Evolutionary conservation across 2,329 filamentous ascomycete genomes (phyloP), one percentile per base, ranked within the genome.

Genomic region (Phialocephala sp.): DNA sequence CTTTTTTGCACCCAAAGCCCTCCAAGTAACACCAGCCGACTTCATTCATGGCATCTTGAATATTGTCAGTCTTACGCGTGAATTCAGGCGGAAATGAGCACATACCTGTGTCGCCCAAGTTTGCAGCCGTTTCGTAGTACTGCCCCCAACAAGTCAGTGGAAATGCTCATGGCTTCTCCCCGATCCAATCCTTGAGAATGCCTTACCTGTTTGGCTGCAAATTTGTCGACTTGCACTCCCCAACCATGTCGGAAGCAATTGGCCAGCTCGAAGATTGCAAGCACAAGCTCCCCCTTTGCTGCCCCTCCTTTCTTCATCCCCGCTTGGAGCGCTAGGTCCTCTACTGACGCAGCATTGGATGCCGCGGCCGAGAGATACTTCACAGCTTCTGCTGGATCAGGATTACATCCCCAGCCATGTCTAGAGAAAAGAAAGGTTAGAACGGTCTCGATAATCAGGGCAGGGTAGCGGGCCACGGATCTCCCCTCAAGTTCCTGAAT

Each of bases 121-220:
- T 98, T 67, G 95, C 95, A 35, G 95, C 95, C 11, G 94, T 97
- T 80, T 98, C 94, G 79, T 98, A 99, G 79, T 98, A 99, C 85
- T 97, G 84, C 72, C 84, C 84, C 57, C 58, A 63, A 39, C 39
- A 59, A 65, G 66, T 73, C 59, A 75, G 74, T 70, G 39, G 52
- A 65, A 59, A 41, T 39, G 56, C 54, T 59, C 59, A 66, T 36
- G 67, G 69, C 62, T 73, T 71, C 55, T 68, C 67, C 65, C 60
- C 68, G 67, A 66, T 62, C 71, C 69, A 72, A 72, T 70, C 39
- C 62, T 63, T 61, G 64, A 52, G 47, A 59, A 41, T 45, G 66
- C 78, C 83, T 73, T 72, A 89, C 87, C 81, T 89, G 86, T 77
- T 89, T 89, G 59, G 95, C 95, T 56, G 95, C 95, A 60, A 92